Conservation (phyloP, 495 filamentous ascomycete genomes). For the Xylaria telfairii region DNA sequence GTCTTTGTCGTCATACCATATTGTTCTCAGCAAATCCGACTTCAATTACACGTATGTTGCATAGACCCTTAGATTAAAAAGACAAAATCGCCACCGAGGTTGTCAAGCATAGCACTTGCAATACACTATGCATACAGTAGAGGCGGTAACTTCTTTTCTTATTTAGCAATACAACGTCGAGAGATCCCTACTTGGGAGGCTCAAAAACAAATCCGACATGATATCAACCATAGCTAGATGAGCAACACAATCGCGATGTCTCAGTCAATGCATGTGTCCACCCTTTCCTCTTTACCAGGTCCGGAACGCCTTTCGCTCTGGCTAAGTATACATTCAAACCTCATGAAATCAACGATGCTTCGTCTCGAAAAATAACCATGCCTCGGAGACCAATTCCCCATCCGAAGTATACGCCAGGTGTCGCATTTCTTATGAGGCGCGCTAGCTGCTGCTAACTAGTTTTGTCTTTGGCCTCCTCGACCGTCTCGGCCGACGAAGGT, state of each 20-base stretch:
- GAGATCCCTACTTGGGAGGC: not conserved
- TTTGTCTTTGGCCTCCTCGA: constrained; percentile 16
- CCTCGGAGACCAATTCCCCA: not conserved
- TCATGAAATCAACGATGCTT: constrained; percentile 11
- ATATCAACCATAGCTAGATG: constrained; percentile 8
- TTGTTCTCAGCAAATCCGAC: not conserved
- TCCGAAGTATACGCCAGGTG: not conserved
- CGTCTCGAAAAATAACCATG: not conserved
- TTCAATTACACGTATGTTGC: not conserved
- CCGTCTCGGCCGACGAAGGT: not conserved
- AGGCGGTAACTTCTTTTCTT: not conserved
- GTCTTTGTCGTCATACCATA: not conserved
- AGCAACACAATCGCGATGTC: constrained; percentile 1
- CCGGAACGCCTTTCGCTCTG: constrained; percentile 30
- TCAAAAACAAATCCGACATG: not conserved
- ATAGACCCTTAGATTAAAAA: too few species aligned
- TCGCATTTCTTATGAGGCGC: not conserved
- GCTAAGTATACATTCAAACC: constrained; percentile 25
- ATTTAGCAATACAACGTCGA: not conserved
- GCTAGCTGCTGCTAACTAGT: constrained; percentile 4
- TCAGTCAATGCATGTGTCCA: constrained; percentile 2
- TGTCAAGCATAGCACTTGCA: not conserved
- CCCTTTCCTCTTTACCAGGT: constrained; percentile 23
- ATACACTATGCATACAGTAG: not conserved
- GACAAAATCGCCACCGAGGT: too few species aligned